phyloP scores from a whole-genome alignment of 495 filamentous ascomycete species.

The Neurospora sp. region DNA sequence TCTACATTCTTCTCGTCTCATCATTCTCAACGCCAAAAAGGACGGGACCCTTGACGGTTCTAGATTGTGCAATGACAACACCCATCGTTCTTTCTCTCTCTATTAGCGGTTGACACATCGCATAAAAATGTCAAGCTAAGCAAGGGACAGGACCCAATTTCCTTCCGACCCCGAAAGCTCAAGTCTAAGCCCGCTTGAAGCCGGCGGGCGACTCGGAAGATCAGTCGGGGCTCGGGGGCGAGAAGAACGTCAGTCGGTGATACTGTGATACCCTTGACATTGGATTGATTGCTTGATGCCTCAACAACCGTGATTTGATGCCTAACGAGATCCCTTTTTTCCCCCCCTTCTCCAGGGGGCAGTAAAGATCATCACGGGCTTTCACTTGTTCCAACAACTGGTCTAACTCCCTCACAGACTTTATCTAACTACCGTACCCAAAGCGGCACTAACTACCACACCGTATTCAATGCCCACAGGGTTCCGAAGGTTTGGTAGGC shows the following conservation, averaged over 20 bases:
- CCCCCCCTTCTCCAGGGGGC: neutral
- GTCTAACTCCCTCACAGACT: neutral
- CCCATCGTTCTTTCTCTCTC: neutral
- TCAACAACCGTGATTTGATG: neutral
- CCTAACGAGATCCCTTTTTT: neutral
- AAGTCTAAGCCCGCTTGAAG: neutral
- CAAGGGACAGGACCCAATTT: neutral
- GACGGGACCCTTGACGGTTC: neutral
- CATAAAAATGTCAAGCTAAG: neutral
- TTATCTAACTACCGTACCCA: neutral
- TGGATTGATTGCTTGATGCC: neutral
- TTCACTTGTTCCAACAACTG: neutral
- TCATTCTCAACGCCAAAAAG: neutral
- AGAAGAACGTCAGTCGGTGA: neutral
- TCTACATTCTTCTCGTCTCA: neutral
- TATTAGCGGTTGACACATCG: neutral
- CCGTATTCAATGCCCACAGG: neutral
- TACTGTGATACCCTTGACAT: neutral
- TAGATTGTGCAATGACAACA: neutral
- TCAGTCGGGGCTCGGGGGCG: neutral
- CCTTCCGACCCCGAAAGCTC: neutral
- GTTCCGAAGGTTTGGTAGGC: neutral
- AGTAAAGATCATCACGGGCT: neutral
- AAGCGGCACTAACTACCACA: neutral
- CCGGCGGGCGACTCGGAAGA: neutral